Evolutionary conservation across 345 rosid genomes (phyloP).

Genomic region (Eucalyptus tenuipes): DNA sequence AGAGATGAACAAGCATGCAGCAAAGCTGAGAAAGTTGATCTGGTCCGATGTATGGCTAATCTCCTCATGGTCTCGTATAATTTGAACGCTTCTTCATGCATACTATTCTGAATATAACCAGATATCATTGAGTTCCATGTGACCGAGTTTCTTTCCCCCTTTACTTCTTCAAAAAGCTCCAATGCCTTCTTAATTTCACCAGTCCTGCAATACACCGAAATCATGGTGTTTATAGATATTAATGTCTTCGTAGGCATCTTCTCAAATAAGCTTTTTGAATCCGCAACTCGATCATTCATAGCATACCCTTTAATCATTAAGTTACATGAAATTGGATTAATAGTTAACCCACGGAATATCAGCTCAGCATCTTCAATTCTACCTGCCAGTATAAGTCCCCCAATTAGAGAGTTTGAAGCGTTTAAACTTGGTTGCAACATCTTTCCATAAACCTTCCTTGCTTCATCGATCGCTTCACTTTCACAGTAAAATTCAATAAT

Average conservation of each 20-base stretch:
- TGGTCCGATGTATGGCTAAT: slow-evolving; percentile 12
- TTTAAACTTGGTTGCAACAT: slow-evolving; percentile 11
- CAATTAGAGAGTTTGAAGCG: slow-evolving; percentile 28
- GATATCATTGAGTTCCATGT: slow-evolving; percentile 60
- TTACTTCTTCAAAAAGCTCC: slow-evolving; percentile 34
- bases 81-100: slow-evolving; percentile 24
- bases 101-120: slow-evolving; percentile 27
- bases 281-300: slow-evolving; percentile 15
- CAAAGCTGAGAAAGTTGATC: slow-evolving; percentile 44
- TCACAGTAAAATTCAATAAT: slow-evolving; percentile 35
- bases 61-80: slow-evolving; percentile 19
- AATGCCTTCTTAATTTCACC: slow-evolving; percentile 39
- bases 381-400: slow-evolving; percentile 14
- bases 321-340: slow-evolving; percentile 16
- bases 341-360: slow-evolving; percentile 14
- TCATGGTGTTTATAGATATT: slow-evolving; percentile 37
- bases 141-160: slow-evolving; percentile 28
- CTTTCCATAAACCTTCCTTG: slow-evolving; percentile 24
- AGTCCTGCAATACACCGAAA: slow-evolving; percentile 31
- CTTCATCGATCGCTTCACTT: slow-evolving; percentile 31
- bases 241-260: slow-evolving; percentile 27
- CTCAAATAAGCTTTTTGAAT: slow-evolving; percentile 31
- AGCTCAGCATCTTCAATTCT: slow-evolving; percentile 33
- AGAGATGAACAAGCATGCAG: slow-evolving; percentile 42
- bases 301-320: slow-evolving; percentile 55